These are phyloP conservation scores for Komagataella kurtzmanii DNA, from an alignment of 805 yeast genomes.

Conservation along the genomic window DNA sequence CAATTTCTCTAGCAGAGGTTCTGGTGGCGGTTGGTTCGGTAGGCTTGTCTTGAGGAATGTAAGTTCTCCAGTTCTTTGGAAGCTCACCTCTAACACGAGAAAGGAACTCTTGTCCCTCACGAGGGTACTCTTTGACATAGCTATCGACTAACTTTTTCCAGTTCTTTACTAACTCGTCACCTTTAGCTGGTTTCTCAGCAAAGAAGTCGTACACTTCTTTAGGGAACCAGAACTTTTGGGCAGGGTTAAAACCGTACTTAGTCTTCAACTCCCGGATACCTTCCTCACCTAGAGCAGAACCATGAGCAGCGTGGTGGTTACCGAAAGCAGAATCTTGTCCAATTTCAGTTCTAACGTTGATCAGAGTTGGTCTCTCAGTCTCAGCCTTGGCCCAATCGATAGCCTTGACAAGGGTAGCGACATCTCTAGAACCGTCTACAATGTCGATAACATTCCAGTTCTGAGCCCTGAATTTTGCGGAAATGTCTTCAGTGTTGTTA, in stretches of 20 bases:
- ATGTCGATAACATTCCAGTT: conserved; percentile 24
- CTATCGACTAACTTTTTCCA: conserved; percentile 13
- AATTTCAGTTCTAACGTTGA: conserved; percentile 20
- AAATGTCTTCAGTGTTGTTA: conserved; percentile 19
- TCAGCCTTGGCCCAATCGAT: conserved; percentile 12
- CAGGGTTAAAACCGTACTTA: conserved; percentile 10
- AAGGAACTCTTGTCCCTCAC: conserved; percentile 13
- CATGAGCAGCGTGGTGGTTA: conserved; percentile 20
- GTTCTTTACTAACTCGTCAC: conserved; percentile 9
- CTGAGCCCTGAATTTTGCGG: conserved; percentile 18
- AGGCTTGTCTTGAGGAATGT: conserved; percentile 10
- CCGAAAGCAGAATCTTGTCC: conserved; percentile 19
- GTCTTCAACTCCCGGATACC: conserved; percentile 9
- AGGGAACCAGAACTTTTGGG: conserved; percentile 12
- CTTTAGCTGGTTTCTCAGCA: conserved; percentile 10
- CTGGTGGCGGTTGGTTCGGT: conserved; percentile 12
- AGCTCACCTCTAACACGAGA: conserved; percentile 15
- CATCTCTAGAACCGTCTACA: conserved; percentile 17
- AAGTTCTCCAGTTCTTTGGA: conserved; percentile 11
- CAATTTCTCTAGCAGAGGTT: conserved; percentile 15
- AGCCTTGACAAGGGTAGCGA: conserved; percentile 17
- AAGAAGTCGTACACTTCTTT: conserved; percentile 17
- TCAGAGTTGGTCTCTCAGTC: conserved; percentile 20
- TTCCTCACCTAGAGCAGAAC: conserved; percentile 19
- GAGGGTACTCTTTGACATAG: conserved; percentile 15